Conservation (phyloP, 176 grass and related monocot genomes). For the Oryza meyeriana region DNA sequence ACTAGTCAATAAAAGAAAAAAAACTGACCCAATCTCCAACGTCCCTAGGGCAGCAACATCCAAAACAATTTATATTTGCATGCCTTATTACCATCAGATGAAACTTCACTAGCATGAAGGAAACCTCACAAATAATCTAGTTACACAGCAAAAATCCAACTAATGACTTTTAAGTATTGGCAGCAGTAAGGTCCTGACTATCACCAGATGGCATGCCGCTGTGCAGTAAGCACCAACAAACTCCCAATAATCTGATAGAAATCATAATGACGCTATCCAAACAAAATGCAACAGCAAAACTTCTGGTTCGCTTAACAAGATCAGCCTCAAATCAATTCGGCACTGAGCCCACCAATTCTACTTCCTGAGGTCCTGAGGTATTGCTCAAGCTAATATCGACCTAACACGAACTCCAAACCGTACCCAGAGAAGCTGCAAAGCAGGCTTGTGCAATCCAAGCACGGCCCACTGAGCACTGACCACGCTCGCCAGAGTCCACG, state of each 20-base stretch:
- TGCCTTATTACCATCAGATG: neutral
- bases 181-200: neutral
- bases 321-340: neutral
- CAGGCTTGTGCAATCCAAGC: neutral
- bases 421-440: neutral
- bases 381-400: neutral
- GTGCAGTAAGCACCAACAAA: neutral
- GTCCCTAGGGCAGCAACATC: neutral
- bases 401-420: neutral
- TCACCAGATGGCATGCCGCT: neutral
- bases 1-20: neutral
- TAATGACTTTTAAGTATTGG: neutral
- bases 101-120: neutral
- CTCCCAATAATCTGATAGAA: neutral
- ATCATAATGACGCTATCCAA: neutral
- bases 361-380: neutral
- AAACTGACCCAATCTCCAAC: neutral
- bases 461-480: neutral
- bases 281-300: neutral
- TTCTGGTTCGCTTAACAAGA: neutral
- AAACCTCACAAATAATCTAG: neutral
- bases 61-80: neutral
- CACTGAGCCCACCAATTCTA: constrained; percentile 1
- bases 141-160: neutral
- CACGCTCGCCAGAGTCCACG: neutral